Base-by-base conservation (phyloP, 2,329 filamentous ascomycete species). In the Cercospora sp. region DNA sequence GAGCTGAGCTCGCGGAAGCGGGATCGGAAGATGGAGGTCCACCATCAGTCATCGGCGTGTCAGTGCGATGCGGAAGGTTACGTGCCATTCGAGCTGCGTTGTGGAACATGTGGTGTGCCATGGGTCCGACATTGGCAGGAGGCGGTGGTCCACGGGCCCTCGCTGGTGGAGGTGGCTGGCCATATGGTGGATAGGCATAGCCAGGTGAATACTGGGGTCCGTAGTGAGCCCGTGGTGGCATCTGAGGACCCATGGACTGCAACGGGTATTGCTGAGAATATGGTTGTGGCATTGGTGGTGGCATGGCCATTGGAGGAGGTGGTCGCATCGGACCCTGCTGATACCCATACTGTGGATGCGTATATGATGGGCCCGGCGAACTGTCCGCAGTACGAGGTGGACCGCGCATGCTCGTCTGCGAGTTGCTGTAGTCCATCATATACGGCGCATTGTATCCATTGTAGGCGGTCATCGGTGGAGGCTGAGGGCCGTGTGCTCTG, bases 1-100 rank as follows among this genome's bases (percentile, higher is more conserved):
- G 81, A 6, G 75, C 75, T n/a, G 76, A 77, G 57, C 75, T 73
- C n/a, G 79, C 78, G 1, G 79, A 80, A 39, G 80, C 77, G 53
- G 79, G 77, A 67, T 83, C 81, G 1, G 81, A 83, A 1, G 81
- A 83, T 13, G 80, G 79, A 5, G 77, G 75, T 13, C 81, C 79
- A 1, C 77, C 76, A 53, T 82, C 79, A 5, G 78, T 79, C 64
- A 79, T 72, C 6, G 79, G 78, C 1, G 76, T 79, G 60, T 76
- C 76, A 26, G 73, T 75, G 31, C 77, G 77, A 20, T 73, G 74
- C 31, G 76, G 77, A 16, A 76, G 57, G 16, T 74, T 68, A 13
- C 76, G 72, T 42, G 74, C 75, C 73, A 76, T 75, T 12, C 76
- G 73, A 57, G 75, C 75, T 57, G 76, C 76, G 60, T 77, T 77